Evolutionary conservation across 345 rosid species (phyloP).

Genomic region (Stellera chamaejasme): DNA sequence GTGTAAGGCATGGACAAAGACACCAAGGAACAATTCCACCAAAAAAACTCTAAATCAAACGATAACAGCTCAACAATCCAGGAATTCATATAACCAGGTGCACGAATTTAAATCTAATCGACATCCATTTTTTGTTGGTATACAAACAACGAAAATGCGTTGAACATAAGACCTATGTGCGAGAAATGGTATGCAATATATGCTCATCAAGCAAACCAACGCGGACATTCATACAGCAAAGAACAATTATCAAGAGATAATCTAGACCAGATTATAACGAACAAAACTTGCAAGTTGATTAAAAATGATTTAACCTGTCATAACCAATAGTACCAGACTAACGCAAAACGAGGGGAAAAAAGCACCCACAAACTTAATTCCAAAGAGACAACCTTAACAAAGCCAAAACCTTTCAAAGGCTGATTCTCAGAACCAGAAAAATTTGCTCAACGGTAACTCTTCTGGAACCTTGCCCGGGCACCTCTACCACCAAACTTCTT

Average conservation of each 20-base stretch:
- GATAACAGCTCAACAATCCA: too few species aligned
- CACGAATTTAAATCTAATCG: too few species aligned
- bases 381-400: background rate
- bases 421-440: background rate
- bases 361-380: background rate
- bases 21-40: too few species aligned
- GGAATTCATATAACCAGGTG: too few species aligned
- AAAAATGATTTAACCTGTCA: background rate
- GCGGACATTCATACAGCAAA: too few species aligned
- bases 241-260: background rate
- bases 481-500: conserved; percentile 97
- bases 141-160: too few species aligned
- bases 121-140: too few species aligned
- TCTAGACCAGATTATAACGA: background rate
- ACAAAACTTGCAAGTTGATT: background rate
- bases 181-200: too few species aligned
- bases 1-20: too few species aligned
- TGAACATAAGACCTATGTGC: too few species aligned
- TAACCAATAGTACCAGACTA: background rate
- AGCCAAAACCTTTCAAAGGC: background rate
- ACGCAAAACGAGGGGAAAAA: background rate
- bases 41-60: too few species aligned
- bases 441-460: conserved; percentile 70
- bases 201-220: too few species aligned
- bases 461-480: conserved; percentile 93